A percentile compares a stretch with the other conserved stretches of the same genome.
These are phyloP conservation scores for Tolypocladium cylindrosporum DNA, from an alignment of 2,329 filamentous ascomycete species.

Conservation along the genomic window DNA sequence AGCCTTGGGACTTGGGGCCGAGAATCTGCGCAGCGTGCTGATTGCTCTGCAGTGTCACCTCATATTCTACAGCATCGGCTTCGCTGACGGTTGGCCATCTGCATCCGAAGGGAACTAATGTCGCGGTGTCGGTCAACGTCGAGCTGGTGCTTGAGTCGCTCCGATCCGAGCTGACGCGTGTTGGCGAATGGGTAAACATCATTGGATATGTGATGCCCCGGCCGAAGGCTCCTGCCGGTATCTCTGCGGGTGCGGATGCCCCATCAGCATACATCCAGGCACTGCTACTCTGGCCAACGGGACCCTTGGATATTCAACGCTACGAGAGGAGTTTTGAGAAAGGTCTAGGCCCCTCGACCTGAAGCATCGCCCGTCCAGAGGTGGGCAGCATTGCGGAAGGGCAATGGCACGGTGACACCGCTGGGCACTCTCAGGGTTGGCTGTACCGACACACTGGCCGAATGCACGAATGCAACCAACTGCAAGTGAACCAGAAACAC, in stretches of 20 bases:
- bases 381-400: neutral
- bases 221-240: constrained; percentile 4
- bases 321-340: constrained; percentile 54
- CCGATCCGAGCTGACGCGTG: constrained; percentile 49
- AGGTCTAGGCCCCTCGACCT: constrained; percentile 6
- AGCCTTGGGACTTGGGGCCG: neutral
- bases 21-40: constrained; percentile 8
- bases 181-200: constrained; percentile 84
- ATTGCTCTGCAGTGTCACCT: constrained; percentile 32
- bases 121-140: constrained; percentile 56
- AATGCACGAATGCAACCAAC: neutral
- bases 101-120: constrained; percentile 37
- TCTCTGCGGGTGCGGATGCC: constrained; percentile 1
- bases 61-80: constrained; percentile 43
- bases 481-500: neutral
- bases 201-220: constrained; percentile 62
- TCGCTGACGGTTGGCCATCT: constrained; percentile 59
- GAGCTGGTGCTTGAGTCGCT: constrained; percentile 59
- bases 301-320: constrained; percentile 56
- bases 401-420: neutral
- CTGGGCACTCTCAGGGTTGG: neutral
- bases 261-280: constrained; percentile 52
- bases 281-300: constrained; percentile 67
- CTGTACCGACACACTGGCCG: neutral
- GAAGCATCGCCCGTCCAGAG: neutral